A percentile compares a stretch with the other conserved stretches of the same genome.
phyloP scores from a whole-genome alignment of 2,329 filamentous ascomycete genomes.

The Hypoxylon sp. region DNA sequence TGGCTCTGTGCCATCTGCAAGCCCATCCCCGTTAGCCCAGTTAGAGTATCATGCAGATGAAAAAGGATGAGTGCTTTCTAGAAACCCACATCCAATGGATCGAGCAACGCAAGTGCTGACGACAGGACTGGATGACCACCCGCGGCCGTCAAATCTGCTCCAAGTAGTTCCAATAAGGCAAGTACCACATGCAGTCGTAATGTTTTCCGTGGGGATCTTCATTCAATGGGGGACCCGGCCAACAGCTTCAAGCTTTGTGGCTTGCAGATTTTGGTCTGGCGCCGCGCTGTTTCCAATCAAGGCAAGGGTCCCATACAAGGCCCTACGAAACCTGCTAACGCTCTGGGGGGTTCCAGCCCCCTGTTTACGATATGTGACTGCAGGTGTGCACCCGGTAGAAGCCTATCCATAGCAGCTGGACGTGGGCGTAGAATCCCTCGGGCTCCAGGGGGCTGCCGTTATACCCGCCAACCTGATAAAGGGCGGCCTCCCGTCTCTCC shows the following conservation, averaged over 20 bases:
- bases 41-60: constrained; percentile 25
- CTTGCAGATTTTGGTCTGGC: constrained; percentile 28
- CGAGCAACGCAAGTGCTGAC: constrained; percentile 7
- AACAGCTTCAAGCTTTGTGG: constrained; percentile 32
- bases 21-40: constrained; percentile 17
- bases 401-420: neutral
- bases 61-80: neutral
- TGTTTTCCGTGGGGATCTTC: constrained; percentile 3
- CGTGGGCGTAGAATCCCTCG: constrained; percentile 18
- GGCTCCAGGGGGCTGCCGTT: constrained; percentile 35
- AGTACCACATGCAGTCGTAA: constrained; percentile 7
- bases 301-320: constrained; percentile 25
- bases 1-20: constrained; percentile 20
- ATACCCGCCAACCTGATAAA: constrained; percentile 37
- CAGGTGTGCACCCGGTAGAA: neutral
- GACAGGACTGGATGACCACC: constrained; percentile 8
- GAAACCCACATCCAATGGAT: constrained; percentile 9
- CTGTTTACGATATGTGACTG: constrained; percentile 5
- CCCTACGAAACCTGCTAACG: constrained; percentile 9
- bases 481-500: constrained; percentile 16
- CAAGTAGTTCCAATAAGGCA: too few species aligned
- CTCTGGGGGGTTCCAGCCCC: constrained; percentile 17
- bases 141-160: too few species aligned
- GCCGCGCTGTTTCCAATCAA: constrained; percentile 25
- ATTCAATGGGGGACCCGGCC: constrained; percentile 15